A percentile compares a stretch with the other conserved stretches of the same genome.
Conservation (phyloP, 2,329 filamentous ascomycete species). For the Aspergillus sp. region DNA sequence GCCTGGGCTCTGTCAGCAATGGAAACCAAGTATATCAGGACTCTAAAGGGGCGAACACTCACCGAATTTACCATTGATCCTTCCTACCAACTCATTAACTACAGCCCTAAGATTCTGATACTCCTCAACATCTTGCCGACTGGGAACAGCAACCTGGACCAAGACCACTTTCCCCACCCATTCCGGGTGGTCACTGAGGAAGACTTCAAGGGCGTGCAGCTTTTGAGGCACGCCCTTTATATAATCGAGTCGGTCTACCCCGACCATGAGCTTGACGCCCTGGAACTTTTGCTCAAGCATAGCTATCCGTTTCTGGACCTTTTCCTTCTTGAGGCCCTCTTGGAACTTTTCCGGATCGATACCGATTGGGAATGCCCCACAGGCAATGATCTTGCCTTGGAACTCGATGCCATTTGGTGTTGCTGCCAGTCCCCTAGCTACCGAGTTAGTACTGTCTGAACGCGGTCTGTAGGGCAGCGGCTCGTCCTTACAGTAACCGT, state of each 20-base stretch:
- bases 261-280: constrained; percentile 91
- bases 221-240: constrained; percentile 99
- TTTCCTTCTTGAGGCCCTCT: constrained; percentile 74
- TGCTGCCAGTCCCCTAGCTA: constrained; percentile 47
- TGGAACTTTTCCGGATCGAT: constrained; percentile 97
- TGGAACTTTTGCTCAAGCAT: constrained; percentile 84
- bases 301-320: constrained; percentile 79
- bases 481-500: constrained; percentile 64
- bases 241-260: constrained; percentile 93
- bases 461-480: too few relatives aligned
- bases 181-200: constrained; percentile 91
- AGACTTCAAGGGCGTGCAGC: constrained; percentile 89
- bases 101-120: constrained; percentile 94
- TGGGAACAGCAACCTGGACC: constrained; percentile 91
- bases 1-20: constrained; percentile 38
- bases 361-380: constrained; percentile 93
- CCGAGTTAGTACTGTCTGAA: constrained; percentile 7
- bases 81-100: constrained; percentile 91
- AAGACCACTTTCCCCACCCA: constrained; percentile 97
- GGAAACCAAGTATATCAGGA: neutral
- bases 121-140: constrained; percentile 90
- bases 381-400: constrained; percentile 76
- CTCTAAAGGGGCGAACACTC: constrained; percentile 14
- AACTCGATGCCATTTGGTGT: constrained; percentile 92
- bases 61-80: constrained; percentile 93